phyloP scores from a whole-genome alignment of 2,329 filamentous ascomycete species.

The Daldinia sp. region DNA sequence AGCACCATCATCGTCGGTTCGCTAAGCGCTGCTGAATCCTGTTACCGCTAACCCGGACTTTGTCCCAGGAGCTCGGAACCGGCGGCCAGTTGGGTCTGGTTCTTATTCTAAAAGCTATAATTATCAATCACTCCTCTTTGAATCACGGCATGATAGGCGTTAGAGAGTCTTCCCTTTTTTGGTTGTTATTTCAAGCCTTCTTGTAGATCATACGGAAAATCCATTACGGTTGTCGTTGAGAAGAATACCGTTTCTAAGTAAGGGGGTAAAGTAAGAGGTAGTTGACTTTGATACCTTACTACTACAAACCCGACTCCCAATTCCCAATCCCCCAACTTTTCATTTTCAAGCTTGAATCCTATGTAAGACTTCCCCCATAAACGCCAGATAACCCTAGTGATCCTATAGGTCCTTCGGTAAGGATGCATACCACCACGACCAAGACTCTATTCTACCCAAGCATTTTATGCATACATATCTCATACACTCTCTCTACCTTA shows the following conservation, averaged over 20 bases:
- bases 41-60: constrained; percentile 21
- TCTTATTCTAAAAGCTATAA: background rate
- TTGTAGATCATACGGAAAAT: constrained; percentile 5
- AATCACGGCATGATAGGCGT: background rate
- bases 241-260: constrained; percentile 1
- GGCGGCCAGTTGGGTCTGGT: constrained; percentile 22
- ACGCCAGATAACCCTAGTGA: constrained; percentile 1
- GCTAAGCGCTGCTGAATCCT: constrained; percentile 20
- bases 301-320: background rate
- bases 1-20: background rate
- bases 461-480: background rate
- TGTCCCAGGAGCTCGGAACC: constrained; percentile 35
- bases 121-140: background rate
- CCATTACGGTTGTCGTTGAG: background rate
- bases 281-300: background rate
- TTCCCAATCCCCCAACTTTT: background rate
- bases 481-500: background rate
- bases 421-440: background rate
- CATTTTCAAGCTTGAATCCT: background rate
- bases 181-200: background rate
- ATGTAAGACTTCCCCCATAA: constrained; percentile 8
- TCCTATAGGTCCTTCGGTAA: constrained; percentile 8
- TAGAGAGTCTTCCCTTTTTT: background rate
- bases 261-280: background rate
- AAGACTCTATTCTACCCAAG: background rate